Evolutionary conservation across 176 grass and related monocot genomes (phyloP).

Genomic region (Eremochloa ophiuroides): DNA sequence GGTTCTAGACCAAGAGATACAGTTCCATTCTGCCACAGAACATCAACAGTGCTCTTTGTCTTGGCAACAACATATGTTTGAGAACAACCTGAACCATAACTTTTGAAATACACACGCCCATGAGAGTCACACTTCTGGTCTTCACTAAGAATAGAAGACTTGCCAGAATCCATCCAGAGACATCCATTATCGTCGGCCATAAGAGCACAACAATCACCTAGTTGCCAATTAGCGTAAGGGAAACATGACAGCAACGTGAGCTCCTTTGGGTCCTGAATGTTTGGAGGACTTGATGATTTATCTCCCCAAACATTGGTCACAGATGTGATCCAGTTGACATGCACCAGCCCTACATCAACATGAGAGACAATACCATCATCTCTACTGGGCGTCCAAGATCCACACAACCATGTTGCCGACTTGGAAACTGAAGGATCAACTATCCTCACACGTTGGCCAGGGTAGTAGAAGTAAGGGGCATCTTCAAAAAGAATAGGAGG

Average conservation of each 20-base stretch:
- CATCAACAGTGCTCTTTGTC: conserved; percentile 73
- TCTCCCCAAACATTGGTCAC: conserved; percentile 55
- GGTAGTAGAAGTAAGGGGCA: conserved; percentile 75
- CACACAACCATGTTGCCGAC: conserved; percentile 71
- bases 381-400: conserved; percentile 53
- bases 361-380: conserved; percentile 69
- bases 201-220: conserved; percentile 93
- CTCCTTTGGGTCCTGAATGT: conserved; percentile 65
- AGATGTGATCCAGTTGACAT: conserved; percentile 83
- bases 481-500: conserved; percentile 60
- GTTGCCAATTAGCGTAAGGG: conserved; percentile 85
- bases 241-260: conserved; percentile 76
- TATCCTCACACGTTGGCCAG: conserved; percentile 74
- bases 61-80: conserved; percentile 73
- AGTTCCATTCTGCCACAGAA: conserved; percentile 89
- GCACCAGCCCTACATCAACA: conserved; percentile 67
- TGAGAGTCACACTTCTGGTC: conserved; percentile 26
- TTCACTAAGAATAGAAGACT: conserved; percentile 28
- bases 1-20: conserved; percentile 68
- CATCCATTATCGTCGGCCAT: conserved; percentile 11
- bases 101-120: conserved; percentile 27
- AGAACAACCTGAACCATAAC: conserved; percentile 29
- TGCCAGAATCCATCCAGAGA: conserved; percentile 24
- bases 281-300: conserved; percentile 52
- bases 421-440: conserved; percentile 38